Evolutionary conservation across 176 grass and related monocot genomes (phyloP).

Genomic region (Triticum turgidum): DNA sequence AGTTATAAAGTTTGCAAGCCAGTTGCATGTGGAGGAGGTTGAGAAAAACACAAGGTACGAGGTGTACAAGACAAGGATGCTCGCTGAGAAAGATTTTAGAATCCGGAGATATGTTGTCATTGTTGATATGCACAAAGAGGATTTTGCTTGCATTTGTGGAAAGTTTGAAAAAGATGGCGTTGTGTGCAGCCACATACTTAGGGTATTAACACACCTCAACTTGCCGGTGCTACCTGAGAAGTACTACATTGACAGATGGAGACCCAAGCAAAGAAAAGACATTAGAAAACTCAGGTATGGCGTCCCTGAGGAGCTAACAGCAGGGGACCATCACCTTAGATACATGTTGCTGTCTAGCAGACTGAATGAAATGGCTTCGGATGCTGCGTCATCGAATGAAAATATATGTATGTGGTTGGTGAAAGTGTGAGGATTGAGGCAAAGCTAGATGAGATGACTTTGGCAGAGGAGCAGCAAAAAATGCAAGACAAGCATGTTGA

Average conservation of each 20-base stretch:
- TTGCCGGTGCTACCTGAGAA: not conserved
- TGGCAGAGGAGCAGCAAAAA: not conserved
- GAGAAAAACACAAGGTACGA: not conserved
- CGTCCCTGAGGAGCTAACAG: not conserved
- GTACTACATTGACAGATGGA: not conserved
- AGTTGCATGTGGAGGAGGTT: not conserved
- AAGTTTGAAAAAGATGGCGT: not conserved
- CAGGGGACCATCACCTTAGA: not conserved
- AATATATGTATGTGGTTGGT: not conserved
- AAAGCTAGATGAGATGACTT: not conserved
- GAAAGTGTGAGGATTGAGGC: not conserved
- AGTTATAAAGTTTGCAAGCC: not conserved
- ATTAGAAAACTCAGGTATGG: accelerated
- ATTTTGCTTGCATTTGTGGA: not conserved
- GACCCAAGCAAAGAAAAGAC: not conserved
- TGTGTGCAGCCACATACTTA: not conserved
- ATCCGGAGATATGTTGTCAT: not conserved
- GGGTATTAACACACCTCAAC: not conserved
- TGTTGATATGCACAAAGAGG: accelerated
- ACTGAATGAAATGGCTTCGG: not conserved
- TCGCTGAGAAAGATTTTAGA: accelerated
- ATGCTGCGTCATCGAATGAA: not conserved
- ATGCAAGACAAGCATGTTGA: no score
- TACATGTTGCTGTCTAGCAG: not conserved
- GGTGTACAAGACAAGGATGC: not conserved